Percentiles rank a stretch among this genome's conserved stretches.
Conservation (phyloP, 345 rosid genomes). For the Carallia pectinifolia region DNA sequence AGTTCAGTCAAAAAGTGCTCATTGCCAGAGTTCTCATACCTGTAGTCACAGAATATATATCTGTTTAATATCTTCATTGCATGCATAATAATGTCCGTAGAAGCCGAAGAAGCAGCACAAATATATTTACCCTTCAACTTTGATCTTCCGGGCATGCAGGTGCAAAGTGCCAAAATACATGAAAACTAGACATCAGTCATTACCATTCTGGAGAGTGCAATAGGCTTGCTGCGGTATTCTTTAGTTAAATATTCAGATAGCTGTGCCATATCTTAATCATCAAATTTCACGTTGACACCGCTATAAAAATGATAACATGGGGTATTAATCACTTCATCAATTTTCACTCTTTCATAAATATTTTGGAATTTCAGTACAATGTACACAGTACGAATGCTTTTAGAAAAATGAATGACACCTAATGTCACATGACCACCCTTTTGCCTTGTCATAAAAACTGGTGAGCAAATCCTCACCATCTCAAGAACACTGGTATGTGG, state of each 20-base stretch:
- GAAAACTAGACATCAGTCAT: not conserved
- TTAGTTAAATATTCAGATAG: not conserved
- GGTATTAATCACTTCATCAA: not conserved
- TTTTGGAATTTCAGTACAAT: not conserved
- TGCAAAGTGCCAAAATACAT: not conserved
- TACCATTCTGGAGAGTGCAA: not conserved
- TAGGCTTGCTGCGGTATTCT: not conserved
- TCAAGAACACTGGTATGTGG: too few relatives aligned
- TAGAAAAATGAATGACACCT: too few relatives aligned
- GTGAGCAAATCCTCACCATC: too few relatives aligned
- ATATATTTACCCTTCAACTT: not conserved
- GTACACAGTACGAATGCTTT: not conserved
- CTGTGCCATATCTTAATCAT: too few relatives aligned
- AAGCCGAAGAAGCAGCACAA: not conserved
- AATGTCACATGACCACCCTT: too few relatives aligned
- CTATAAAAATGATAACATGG: not conserved
- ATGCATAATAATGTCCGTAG: not conserved
- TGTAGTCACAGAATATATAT: conserved; percentile 17
- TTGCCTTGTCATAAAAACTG: too few relatives aligned
- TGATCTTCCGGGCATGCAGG: not conserved
- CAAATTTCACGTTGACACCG: not conserved
- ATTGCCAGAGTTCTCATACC: conserved; percentile 56
- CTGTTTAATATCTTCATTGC: not conserved
- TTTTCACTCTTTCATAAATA: not conserved
- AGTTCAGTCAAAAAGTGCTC: conserved; percentile 60